phyloP scores from a whole-genome alignment of 2,329 filamentous ascomycete species.

The Calonectria montana region DNA sequence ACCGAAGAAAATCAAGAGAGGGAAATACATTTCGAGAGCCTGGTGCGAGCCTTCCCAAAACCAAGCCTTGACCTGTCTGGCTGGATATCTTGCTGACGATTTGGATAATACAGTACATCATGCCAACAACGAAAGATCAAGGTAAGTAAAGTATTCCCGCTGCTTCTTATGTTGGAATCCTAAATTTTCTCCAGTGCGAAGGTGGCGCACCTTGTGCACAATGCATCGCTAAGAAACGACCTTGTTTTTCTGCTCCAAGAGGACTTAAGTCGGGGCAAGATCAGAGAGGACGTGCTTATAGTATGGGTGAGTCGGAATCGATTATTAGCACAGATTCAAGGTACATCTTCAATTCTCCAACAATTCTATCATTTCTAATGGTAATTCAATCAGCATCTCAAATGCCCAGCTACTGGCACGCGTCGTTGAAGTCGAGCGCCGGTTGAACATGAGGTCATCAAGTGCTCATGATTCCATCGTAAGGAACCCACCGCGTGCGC shows the following conservation, averaged over 20 bases:
- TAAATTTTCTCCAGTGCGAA: constrained; percentile 21
- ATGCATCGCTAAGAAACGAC: constrained; percentile 26
- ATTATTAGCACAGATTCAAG: neutral
- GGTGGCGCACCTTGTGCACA: constrained; percentile 30
- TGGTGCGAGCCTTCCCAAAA: constrained; percentile 12
- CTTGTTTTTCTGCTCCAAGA: constrained; percentile 23
- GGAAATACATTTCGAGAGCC: constrained; percentile 35
- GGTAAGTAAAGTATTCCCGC: neutral
- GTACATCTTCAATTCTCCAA: neutral
- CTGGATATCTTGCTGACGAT: neutral
- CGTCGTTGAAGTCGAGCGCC: neutral
- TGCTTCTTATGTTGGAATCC: neutral
- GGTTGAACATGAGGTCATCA: constrained; percentile 3
- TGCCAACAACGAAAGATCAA: constrained; percentile 35
- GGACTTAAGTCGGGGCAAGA: constrained; percentile 5
- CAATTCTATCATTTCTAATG: neutral
- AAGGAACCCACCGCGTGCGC: neutral
- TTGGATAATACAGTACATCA: constrained; percentile 19
- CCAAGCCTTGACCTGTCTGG: neutral
- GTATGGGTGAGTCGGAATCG: neutral
- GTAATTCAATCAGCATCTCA: neutral
- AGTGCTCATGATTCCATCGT: neutral
- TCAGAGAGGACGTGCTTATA: neutral
- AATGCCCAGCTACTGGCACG: neutral
- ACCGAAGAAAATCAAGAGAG: constrained; percentile 32